Evolutionary conservation across 2,329 filamentous ascomycete genomes (phyloP).

Genomic region (Cladobotryum mycophilum): DNA sequence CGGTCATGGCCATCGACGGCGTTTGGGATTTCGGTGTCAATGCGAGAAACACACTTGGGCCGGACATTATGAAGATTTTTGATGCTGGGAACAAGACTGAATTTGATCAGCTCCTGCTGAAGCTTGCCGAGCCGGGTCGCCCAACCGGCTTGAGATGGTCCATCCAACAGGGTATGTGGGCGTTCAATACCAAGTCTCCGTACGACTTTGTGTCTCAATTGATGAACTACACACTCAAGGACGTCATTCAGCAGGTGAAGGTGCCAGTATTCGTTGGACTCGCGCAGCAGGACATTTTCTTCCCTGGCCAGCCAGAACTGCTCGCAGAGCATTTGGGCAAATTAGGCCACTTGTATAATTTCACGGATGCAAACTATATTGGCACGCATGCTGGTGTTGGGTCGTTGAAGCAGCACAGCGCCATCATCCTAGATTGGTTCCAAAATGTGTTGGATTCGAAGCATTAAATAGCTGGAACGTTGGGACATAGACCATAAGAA

Average conservation of each 20-base stretch:
- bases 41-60: slow-evolving; percentile 3
- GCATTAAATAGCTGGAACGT: background rate
- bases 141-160: slow-evolving; percentile 18
- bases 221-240: slow-evolving; percentile 3
- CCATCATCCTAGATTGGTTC: slow-evolving; percentile 17
- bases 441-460: slow-evolving; percentile 5
- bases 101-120: slow-evolving; percentile 16
- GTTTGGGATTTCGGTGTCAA: slow-evolving; percentile 25
- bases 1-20: slow-evolving; percentile 34
- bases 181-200: slow-evolving; percentile 19
- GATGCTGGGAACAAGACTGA: slow-evolving; percentile 2
- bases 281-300: slow-evolving; percentile 17
- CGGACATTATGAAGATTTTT: background rate
- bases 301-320: slow-evolving; percentile 12
- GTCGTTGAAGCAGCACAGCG: slow-evolving; percentile 14
- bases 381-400: slow-evolving; percentile 16
- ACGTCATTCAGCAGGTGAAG: slow-evolving; percentile 16
- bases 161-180: slow-evolving; percentile 21
- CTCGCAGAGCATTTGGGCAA: slow-evolving; percentile 12
- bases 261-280: slow-evolving; percentile 19
- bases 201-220: slow-evolving; percentile 15
- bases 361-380: slow-evolving; percentile 9
- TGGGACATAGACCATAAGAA: no score
- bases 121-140: background rate
- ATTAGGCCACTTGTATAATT: slow-evolving; percentile 10